Evolutionary conservation across 768 basidiomycete genomes (phyloP).

Genomic region (Sarcodon aspratus): DNA sequence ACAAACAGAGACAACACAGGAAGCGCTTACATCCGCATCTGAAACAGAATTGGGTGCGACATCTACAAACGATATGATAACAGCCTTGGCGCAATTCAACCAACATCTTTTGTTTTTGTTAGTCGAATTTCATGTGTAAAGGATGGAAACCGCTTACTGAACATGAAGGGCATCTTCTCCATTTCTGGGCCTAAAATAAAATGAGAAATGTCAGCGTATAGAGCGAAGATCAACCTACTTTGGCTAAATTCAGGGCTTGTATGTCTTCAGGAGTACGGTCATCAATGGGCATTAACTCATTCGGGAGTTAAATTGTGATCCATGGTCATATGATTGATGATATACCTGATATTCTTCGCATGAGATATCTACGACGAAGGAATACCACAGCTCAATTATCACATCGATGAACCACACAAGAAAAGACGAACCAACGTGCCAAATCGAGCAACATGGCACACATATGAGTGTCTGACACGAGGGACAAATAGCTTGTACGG

Average conservation of each 20-base stretch:
- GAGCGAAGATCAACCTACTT: slow-evolving; percentile 10
- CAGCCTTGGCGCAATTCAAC: slow-evolving; percentile 23
- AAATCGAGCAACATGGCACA: slow-evolving; percentile 21
- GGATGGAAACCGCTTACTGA: slow-evolving; percentile 2
- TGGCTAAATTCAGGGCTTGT: slow-evolving; percentile 20
- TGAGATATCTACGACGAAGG: slow-evolving; percentile 10
- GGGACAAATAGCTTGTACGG: slow-evolving; percentile 23
- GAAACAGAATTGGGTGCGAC: slow-evolving; percentile 30
- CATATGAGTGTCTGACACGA: slow-evolving; percentile 21
- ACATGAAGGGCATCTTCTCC: slow-evolving; percentile 29
- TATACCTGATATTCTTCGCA: slow-evolving; percentile 19
- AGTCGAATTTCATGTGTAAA: too few relatives aligned
- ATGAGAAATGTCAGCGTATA: too few relatives aligned
- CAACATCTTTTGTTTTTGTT: slow-evolving; percentile 1
- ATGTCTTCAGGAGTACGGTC: slow-evolving; percentile 28
- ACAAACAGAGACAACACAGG: neutral
- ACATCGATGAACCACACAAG: too few relatives aligned
- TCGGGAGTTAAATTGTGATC: too few relatives aligned
- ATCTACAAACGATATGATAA: slow-evolving; percentile 30
- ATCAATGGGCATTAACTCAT: slow-evolving; percentile 20
- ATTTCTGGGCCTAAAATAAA: slow-evolving; percentile 19
- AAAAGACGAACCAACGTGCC: slow-evolving; percentile 20
- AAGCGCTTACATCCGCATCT: slow-evolving; percentile 24
- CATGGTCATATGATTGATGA: too few relatives aligned
- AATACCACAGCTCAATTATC: neutral